A percentile compares a stretch with the other conserved stretches of the same genome.
Evolutionary conservation across 805 yeast species (phyloP).

Genomic region (Cyberlindnera galapagoensis): DNA sequence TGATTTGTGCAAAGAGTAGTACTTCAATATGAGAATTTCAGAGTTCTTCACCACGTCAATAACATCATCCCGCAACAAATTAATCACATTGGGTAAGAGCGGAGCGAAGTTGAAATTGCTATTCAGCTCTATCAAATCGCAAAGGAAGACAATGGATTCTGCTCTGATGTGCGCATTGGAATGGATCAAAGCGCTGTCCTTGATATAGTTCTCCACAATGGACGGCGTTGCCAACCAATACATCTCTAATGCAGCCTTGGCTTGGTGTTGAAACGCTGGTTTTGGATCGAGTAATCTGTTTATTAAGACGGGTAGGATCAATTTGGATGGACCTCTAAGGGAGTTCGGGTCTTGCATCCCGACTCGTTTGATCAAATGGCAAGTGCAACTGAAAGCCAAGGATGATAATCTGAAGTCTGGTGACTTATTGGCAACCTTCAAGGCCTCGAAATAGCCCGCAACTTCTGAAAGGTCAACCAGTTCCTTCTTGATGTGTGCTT

Average conservation of each 20-base stretch:
- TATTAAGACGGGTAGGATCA: slow-evolving; percentile 47
- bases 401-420: slow-evolving; percentile 32
- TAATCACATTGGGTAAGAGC: slow-evolving; percentile 22
- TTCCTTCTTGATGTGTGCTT: slow-evolving; percentile 50
- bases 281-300: slow-evolving; percentile 38
- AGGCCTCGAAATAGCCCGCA: slow-evolving; percentile 43
- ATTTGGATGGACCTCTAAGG: slow-evolving; percentile 34
- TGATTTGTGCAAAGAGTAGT: slow-evolving; percentile 17
- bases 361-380: slow-evolving; percentile 52
- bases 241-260: slow-evolving; percentile 45
- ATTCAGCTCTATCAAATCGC: slow-evolving; percentile 33
- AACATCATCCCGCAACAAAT: slow-evolving; percentile 21
- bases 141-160: slow-evolving; percentile 40
- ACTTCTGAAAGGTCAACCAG: slow-evolving; percentile 44
- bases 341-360: slow-evolving; percentile 47
- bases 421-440: slow-evolving; percentile 38
- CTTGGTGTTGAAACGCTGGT: slow-evolving; percentile 32
- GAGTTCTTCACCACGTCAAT: slow-evolving; percentile 21
- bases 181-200: slow-evolving; percentile 37
- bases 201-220: slow-evolving; percentile 40
- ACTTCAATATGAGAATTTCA: slow-evolving; percentile 20
- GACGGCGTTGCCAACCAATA: slow-evolving; percentile 48
- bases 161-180: slow-evolving; percentile 31
- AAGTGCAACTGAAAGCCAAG: slow-evolving; percentile 42
- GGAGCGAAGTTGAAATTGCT: slow-evolving; percentile 28